These are phyloP conservation scores for Apiosordaria backusii DNA, from an alignment of 495 filamentous ascomycete genomes.

Conservation along the genomic window DNA sequence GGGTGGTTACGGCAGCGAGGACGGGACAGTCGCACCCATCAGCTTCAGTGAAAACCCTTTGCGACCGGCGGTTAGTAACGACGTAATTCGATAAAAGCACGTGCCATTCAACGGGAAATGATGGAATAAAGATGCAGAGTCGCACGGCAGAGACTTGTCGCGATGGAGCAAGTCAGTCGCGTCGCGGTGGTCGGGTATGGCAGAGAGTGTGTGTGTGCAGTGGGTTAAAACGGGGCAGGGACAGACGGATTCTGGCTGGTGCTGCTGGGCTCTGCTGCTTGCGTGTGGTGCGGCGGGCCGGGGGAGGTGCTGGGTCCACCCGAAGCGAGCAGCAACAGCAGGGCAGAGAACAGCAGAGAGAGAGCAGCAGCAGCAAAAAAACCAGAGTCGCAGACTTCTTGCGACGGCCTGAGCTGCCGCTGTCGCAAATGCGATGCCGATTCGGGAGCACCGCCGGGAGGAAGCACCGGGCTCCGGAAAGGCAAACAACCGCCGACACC, in stretches of 20 bases:
- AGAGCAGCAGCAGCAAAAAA: background rate
- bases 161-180: constrained; percentile 49
- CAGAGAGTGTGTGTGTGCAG: constrained; percentile 28
- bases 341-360: background rate
- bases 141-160: constrained; percentile 44
- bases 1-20: constrained; percentile 25
- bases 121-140: constrained; percentile 39
- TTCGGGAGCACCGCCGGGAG: background rate
- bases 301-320: constrained; percentile 22
- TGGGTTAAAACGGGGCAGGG: constrained; percentile 33
- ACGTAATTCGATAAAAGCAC: constrained; percentile 31
- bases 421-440: background rate
- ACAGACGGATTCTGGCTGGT: constrained; percentile 26
- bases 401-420: background rate
- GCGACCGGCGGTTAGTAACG: constrained; percentile 46
- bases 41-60: constrained; percentile 36
- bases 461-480: background rate
- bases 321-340: constrained; percentile 13
- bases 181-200: constrained; percentile 43
- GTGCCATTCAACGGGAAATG: constrained; percentile 31
- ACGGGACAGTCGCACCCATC: constrained; percentile 40
- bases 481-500: background rate
- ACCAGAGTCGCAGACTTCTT: background rate
- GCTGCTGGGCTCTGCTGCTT: constrained; percentile 21
- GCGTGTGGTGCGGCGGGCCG: constrained; percentile 24